Conservation (phyloP, 225 moss, liverwort and hornwort genomes). For the Takakia lepidozioides region DNA sequence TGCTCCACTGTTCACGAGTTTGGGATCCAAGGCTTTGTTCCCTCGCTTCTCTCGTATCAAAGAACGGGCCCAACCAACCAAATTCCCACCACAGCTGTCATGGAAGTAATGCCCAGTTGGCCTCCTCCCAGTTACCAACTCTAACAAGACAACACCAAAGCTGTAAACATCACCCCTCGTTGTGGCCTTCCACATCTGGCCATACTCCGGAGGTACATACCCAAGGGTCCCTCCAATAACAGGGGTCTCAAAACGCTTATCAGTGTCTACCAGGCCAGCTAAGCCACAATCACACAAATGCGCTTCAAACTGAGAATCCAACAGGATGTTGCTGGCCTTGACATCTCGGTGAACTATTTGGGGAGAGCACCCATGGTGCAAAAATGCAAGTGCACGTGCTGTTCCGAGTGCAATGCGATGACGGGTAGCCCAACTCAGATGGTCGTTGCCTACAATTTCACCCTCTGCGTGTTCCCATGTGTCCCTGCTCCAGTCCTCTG, state of each 20-base stretch:
- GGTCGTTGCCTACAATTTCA: conserved; percentile 12
- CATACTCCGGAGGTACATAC: conserved; percentile 79
- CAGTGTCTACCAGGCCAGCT: conserved; percentile 36
- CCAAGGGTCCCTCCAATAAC: conserved; percentile 68
- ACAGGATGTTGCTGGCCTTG: conserved; percentile 62
- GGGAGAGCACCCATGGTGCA: conserved; percentile 79
- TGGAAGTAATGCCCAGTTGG: conserved; percentile 62
- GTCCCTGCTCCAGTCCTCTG: conserved; percentile 73
- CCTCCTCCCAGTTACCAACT: conserved; percentile 73
- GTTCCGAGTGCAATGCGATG: conserved; percentile 68
- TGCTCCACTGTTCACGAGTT: conserved; percentile 35
- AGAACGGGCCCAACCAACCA: conserved; percentile 82
- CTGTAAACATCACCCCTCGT: conserved; percentile 82
- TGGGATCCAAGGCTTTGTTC: conserved; percentile 66
- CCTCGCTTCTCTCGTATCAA: conserved; percentile 57
- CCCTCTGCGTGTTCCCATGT: conserved; percentile 68
- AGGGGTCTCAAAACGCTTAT: conserved; percentile 25
- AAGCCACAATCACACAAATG: conserved; percentile 69
- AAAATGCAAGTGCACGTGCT: conserved; percentile 74
- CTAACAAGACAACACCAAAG: conserved; percentile 75
- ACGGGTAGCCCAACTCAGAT: conserved; percentile 53
- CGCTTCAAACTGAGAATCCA: conserved; percentile 55
- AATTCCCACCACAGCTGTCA: conserved; percentile 75
- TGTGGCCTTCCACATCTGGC: conserved; percentile 61
- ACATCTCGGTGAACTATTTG: conserved; percentile 68